Base-by-base conservation (phyloP, 106 monocot genomes). In the Dendrobium officinale region DNA sequence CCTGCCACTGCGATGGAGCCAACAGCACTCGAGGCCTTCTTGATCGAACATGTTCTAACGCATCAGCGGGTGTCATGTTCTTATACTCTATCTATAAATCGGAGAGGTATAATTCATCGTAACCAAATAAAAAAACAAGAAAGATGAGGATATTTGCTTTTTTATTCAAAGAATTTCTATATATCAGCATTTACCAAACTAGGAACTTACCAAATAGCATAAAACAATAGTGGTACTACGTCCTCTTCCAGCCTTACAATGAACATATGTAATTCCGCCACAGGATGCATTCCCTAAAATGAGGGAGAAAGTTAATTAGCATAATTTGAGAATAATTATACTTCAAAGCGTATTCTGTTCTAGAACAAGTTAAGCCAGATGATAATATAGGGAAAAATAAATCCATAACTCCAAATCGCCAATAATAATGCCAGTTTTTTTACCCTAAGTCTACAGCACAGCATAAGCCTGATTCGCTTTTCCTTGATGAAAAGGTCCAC, bases 211-310 rank as follows among this genome's bases (percentile, higher is more conserved):
- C 86, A 91, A 79, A 89, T 91, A 91, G 43, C 91, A 91, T 40
- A 91, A 74, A 40, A 91, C 85, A 80, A 91, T 78, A 40, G 91
- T 91, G 17, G 91, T 87, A 74, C 91, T 91, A 43, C 91, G 89
- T 18, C 91, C 91, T 56, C 91, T 86, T 55, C 91, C 91, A 24
- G 91, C 91, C 81, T 91, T 91, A 79, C 91, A 91, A 33, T 91
- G 91, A 33, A 91, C 89, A 72, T 91, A 91, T 6, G 91, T 91
- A 8, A 78, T 89, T 58, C 73, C 85, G 74, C 85, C 86, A 81
- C 81, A 78, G 44, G 85, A 77, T 64, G 91, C 84, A 80, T 91
- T 89, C 61, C 80, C 91, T 91, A 47, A 17, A 6, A 4, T 18
- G 11, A 9, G 47, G 7, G 75, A 75, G 7, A 75, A 75, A 45